These are phyloP conservation scores for Colletotrichum siamense DNA, from an alignment of 2,329 filamentous ascomycete species.

Conservation along the genomic window DNA sequence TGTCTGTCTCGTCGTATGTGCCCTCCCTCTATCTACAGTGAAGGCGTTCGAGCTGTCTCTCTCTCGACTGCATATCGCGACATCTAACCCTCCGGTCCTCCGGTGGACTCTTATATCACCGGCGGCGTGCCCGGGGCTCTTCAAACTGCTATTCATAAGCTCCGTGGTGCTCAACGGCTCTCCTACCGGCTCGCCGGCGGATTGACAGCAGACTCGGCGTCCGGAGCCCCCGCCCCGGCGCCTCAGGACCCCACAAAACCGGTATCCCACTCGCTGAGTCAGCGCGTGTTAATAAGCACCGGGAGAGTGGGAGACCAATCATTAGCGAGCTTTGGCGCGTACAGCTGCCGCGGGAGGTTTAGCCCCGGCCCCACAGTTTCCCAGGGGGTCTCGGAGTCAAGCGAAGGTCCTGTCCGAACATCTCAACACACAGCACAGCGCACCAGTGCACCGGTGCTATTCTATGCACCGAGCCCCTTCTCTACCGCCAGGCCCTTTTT, in stretches of 20 bases:
- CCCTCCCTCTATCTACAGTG: neutral
- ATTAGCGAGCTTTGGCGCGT: neutral
- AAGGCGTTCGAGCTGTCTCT: neutral
- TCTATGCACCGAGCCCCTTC: neutral
- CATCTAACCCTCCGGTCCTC: neutral
- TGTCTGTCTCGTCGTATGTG: neutral
- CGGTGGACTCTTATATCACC: neutral
- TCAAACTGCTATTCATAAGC: neutral
- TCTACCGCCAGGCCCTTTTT: neutral
- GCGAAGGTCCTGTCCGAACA: conserved; percentile 5
- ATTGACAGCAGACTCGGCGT: neutral
- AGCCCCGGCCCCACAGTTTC: neutral
- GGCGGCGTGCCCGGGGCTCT: neutral
- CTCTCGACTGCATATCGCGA: neutral
- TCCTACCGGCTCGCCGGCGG: neutral
- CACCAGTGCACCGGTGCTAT: conserved; percentile 28
- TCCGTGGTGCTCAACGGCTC: neutral
- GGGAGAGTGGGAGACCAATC: neutral
- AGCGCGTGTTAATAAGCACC: neutral
- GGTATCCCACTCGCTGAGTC: conserved; percentile 13
- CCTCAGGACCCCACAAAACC: neutral
- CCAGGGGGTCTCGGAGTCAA: neutral
- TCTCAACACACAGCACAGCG: neutral
- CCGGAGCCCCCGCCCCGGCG: neutral
- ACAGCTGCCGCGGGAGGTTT: neutral